Base-by-base conservation (phyloP, 148 eudicot species). In the Pharnaceum exiguum region DNA sequence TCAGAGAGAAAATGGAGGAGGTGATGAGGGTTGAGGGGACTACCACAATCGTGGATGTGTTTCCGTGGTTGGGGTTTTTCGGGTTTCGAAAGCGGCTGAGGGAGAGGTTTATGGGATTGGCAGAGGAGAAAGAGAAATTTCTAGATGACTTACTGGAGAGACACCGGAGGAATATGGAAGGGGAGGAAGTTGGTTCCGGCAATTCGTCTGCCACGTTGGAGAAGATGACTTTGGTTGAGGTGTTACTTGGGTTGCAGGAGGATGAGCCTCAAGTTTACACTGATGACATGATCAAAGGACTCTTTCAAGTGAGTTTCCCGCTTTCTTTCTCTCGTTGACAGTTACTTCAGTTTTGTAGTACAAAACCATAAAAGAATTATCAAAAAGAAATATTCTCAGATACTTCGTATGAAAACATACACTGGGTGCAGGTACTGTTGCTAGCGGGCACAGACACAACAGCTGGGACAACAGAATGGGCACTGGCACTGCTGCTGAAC, bases 381-480 rank as follows among this genome's bases (percentile, higher is more conserved):
- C n/a, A n/a, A n/a, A n/a, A n/a, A n/a, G 13, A 19, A 35, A 9
- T 31, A 54, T 33, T 19, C 3, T 22, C 13, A 24, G 5, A 46
- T 23, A 31, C 44, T 42, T 16, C 31, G 7, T 2, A 5, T 51
- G 30, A 44, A n/a, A 18, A 16, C 11, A n/a, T 24, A 0, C 7
- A 50, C 48, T 55, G 56, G 40, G 64, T 16, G 6, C 4, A 74
- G 78, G 63, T 54, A 19, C 22, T 74, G 36, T 39, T 74, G 13
- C 19, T 54, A 31, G 78, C 67, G 15, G 78, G 74, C 29, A 65
- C 78, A 19, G 74, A 74, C 31, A 74, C 74, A 6, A 28, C 78
- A 21, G 56, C 78, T 0, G 78, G 63, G 22, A 74, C 74, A 16
- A 69, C 65, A 0, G 79, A 70, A 9, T 75, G 79, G 79, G 72